These are phyloP conservation scores for Cantharellus anzutake DNA, from an alignment of 768 basidiomycete genomes.

Conservation along the genomic window DNA sequence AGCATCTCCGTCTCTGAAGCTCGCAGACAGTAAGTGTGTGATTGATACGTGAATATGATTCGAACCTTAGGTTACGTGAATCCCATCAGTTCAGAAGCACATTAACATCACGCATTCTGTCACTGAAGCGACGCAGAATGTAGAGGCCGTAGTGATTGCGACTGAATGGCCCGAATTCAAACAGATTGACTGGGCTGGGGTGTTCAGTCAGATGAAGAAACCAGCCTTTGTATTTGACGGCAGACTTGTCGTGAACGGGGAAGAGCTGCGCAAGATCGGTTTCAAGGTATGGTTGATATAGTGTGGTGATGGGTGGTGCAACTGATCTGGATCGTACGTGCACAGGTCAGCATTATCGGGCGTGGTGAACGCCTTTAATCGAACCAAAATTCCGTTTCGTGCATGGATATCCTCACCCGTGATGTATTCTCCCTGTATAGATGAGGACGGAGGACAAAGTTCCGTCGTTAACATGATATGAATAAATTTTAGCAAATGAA, in stretches of 20 bases:
- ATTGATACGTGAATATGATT: neutral
- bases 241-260: conserved; percentile 66
- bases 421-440: too few species aligned
- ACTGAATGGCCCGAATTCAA: conserved; percentile 98
- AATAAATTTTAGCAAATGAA: too few species aligned
- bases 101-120: conserved; percentile 63
- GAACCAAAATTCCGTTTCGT: neutral
- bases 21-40: conserved; percentile 40
- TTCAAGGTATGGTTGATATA: conserved; percentile 33
- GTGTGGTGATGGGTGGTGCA: neutral
- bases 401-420: too few species aligned
- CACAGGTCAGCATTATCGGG: neutral
- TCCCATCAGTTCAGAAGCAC: conserved; percentile 57
- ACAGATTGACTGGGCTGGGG: conserved; percentile 72
- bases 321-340: neutral
- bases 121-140: conserved; percentile 68
- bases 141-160: conserved; percentile 88
- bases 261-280: conserved; percentile 64
- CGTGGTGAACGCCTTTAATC: neutral
- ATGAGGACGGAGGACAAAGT: too few species aligned
- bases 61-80: neutral
- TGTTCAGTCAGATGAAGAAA: conserved; percentile 83
- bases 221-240: conserved; percentile 98
- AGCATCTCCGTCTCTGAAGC: conserved; percentile 40
- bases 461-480: too few species aligned